phyloP scores from a whole-genome alignment of 495 filamentous ascomycete genomes.

The Copromyces sp. region DNA sequence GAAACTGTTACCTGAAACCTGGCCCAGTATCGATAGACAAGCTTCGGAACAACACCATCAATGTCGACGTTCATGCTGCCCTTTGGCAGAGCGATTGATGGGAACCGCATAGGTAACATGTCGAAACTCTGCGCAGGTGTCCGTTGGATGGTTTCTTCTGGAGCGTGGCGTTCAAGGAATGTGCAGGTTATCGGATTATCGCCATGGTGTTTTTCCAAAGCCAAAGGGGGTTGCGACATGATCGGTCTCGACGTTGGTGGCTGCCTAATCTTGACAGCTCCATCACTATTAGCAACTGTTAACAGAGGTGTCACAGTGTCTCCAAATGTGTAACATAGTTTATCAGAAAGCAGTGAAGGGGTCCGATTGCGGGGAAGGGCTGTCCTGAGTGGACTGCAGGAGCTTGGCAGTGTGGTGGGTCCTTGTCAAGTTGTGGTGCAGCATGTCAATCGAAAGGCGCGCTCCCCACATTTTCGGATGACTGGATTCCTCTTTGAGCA shows the following conservation, averaged over 20 bases:
- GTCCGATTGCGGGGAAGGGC: background rate
- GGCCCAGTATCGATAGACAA: constrained; percentile 25
- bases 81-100: constrained; percentile 2
- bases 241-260: background rate
- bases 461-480: constrained; percentile 7
- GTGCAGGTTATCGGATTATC: background rate
- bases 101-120: too few relatives aligned
- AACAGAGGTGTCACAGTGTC: background rate
- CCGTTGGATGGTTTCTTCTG: background rate
- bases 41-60: constrained; percentile 21
- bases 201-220: background rate
- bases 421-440: background rate
- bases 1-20: constrained; percentile 39
- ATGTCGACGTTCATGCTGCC: constrained; percentile 17
- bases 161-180: background rate
- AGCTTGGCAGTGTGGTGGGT: background rate
- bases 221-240: background rate
- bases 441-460: constrained; percentile 30
- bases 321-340: background rate
- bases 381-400: background rate
- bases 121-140: too few relatives aligned
- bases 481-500: background rate
- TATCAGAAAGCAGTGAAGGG: background rate
- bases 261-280: background rate
- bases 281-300: background rate